Evolutionary conservation across 176 grass and related monocot species (phyloP), one percentile per base, ranked within the genome.

Genomic region (Triticum urartu): DNA sequence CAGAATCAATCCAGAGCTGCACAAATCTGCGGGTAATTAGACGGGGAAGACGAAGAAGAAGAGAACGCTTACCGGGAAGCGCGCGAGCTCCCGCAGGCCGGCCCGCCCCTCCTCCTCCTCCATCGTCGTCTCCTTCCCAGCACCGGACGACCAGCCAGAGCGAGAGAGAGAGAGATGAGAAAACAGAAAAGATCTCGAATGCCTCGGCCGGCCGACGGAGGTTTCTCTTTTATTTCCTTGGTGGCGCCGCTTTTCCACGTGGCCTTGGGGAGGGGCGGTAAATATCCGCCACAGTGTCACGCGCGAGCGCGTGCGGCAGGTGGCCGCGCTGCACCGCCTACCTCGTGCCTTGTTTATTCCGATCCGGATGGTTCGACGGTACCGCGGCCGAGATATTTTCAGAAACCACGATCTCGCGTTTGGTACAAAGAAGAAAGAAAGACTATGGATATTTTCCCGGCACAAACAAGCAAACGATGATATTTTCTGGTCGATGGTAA

Each of bases 231-330:
- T 72, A 76, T 97, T 21, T 59, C 94, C 90, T 63, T 22, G 84
- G 90, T 97, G 92, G 94, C 92, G 74, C 18, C 78, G 66, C 92
- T 92, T 94, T 94, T 89, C 84, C 86, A 97, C 90, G 86, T 94
- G 94, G 89, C 21, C 38, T 47, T 3, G 12, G 5, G 11, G 22
- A 22, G 28, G 1, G 11, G 33, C 18, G 33, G 56, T 59, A 87
- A 90, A 90, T 90, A 87, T 84, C 85, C 66, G 45, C 48, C 43
- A 75, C 43, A 17, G 43, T 15, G 67, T 68, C 66, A 68, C 65
- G n/a, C 71, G 71, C 21, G 10, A 11, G 70, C 39, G 62, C 38
- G 54, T 40, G 69, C 45, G 22, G 79, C 79, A 18, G 64, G 48
- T 50, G 54, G 78, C 79, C 48, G 71, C 78, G n/a, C 79, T 81